phyloP scores from a whole-genome alignment of 768 basidiomycete genomes.

The Phanerochaete sordida region DNA sequence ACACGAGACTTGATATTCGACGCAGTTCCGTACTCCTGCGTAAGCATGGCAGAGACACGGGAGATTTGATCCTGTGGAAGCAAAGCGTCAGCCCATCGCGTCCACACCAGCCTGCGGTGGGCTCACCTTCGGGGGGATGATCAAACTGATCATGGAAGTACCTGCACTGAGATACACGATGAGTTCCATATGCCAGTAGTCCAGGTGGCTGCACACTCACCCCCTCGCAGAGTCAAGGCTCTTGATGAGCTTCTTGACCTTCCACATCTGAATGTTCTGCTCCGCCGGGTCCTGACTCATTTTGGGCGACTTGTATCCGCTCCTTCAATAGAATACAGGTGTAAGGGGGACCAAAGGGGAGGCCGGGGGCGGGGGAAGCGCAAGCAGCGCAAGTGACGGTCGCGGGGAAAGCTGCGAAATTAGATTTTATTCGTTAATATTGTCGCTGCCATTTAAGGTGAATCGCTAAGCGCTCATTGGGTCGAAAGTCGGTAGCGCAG shows the following conservation, averaged over 20 bases:
- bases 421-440: constrained; percentile 4
- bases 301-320: constrained; percentile 27
- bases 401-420: not conserved
- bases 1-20: constrained; percentile 99
- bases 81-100: constrained; percentile 15
- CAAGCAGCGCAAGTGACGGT: constrained; percentile 2
- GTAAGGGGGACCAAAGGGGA: not conserved
- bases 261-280: constrained; percentile 98
- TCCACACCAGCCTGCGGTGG: constrained; percentile 1
- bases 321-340: constrained; percentile 1
- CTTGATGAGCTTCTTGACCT: constrained; percentile 99
- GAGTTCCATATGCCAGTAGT: not conserved
- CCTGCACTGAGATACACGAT: constrained; percentile 58
- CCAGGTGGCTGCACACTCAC: constrained; percentile 32
- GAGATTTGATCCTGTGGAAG: constrained; percentile 84
- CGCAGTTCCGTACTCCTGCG: constrained; percentile 98
- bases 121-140: constrained; percentile 88
- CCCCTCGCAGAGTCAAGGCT: constrained; percentile 93
- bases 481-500: not conserved
- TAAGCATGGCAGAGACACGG: constrained; percentile 91
- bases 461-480: not conserved
- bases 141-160: constrained; percentile 98
- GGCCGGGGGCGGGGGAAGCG: not conserved
- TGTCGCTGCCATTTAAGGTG: not conserved
- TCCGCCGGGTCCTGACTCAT: constrained; percentile 87